Conservation (phyloP, 495 filamentous ascomycete species). For the Daldinia caldariorum region DNA sequence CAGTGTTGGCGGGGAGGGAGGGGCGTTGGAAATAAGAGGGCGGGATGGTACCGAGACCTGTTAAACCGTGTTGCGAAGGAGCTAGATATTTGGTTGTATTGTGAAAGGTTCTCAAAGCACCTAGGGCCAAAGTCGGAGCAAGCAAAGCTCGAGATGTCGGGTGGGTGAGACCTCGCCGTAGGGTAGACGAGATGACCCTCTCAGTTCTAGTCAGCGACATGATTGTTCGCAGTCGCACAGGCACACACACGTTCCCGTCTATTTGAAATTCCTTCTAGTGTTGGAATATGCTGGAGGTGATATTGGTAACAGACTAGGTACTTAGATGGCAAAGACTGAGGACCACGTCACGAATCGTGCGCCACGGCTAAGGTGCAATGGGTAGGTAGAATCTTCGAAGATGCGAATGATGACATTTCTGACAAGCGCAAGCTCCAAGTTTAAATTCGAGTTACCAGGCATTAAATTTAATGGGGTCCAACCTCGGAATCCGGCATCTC, state of each 20-base stretch:
- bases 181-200: slow-evolving; percentile 45
- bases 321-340: neutral
- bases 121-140: slow-evolving; percentile 33
- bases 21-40: slow-evolving; percentile 67
- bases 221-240: neutral
- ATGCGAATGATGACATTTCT: slow-evolving; percentile 1
- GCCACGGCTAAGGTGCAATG: neutral
- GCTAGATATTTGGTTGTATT: slow-evolving; percentile 37
- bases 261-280: neutral
- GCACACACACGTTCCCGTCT: neutral
- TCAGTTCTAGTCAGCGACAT: slow-evolving; percentile 52
- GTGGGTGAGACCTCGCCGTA: slow-evolving; percentile 39
- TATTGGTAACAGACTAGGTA: neutral
- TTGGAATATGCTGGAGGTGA: neutral
- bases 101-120: slow-evolving; percentile 47
- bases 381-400: slow-evolving; percentile 1
- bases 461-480: neutral
- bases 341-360: neutral
- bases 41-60: slow-evolving; percentile 50
- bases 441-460: neutral
- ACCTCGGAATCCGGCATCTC: slow-evolving; percentile 1
- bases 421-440: neutral
- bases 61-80: slow-evolving; percentile 25
- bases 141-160: slow-evolving; percentile 30
- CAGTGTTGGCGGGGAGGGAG: slow-evolving; percentile 86